Evolutionary conservation across 192 early-diverging fungal species (phyloP).

Genomic region (Rhizophagus sp.): DNA sequence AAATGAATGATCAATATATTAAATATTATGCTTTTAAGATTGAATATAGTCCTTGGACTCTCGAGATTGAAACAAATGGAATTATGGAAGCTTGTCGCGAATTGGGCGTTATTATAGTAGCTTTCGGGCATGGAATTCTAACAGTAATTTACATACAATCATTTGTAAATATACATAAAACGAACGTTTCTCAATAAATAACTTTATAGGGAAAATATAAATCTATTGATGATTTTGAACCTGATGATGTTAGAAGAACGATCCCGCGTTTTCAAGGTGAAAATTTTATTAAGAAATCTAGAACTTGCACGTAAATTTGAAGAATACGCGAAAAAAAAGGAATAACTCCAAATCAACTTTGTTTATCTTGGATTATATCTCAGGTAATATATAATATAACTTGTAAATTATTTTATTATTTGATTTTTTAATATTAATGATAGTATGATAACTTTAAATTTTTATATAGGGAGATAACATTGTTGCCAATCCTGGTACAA

Average conservation of each 20-base stretch:
- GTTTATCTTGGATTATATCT: conserved; percentile 64
- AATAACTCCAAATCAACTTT: conserved; percentile 52
- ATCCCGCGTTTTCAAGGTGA: conserved; percentile 62
- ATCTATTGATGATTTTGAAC: conserved; percentile 52
- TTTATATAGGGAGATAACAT: too few relatives aligned
- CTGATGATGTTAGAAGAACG: conserved; percentile 51
- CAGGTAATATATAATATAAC: conserved; percentile 54
- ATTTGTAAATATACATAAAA: too few relatives aligned
- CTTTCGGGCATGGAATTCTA: conserved; percentile 71
- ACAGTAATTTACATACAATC: conserved; percentile 26
- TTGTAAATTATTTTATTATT: too few relatives aligned
- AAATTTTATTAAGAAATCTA: conserved; percentile 59
- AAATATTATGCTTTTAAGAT: too few relatives aligned
- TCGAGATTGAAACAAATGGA: conserved; percentile 56
- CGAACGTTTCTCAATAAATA: background rate
- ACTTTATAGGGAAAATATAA: conserved; percentile 60
- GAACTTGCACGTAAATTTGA: conserved; percentile 56
- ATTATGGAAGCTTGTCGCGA: conserved; percentile 70
- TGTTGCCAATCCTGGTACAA: conserved; percentile 64
- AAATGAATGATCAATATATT: too few relatives aligned
- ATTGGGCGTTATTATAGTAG: conserved; percentile 71
- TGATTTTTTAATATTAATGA: too few relatives aligned
- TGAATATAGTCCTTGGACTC: conserved; percentile 18
- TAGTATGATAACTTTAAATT: too few relatives aligned
- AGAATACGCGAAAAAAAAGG: conserved; percentile 53